These are phyloP conservation scores for Xerophyta viscosa DNA, from an alignment of 106 monocot species.

Conservation along the genomic window DNA sequence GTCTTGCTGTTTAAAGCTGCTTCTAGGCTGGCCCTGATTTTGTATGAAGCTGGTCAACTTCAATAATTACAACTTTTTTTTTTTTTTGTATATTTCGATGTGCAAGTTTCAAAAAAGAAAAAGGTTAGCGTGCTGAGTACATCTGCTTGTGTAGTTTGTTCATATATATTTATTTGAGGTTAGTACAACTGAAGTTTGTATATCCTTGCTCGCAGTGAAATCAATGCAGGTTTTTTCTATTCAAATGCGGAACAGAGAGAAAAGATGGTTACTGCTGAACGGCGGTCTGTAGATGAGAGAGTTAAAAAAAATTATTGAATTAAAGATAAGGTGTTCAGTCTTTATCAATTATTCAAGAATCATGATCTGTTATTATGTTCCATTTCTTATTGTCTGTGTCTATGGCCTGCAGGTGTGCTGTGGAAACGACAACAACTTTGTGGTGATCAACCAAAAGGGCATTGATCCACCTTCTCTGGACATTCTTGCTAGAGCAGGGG, in stretches of 20 bases:
- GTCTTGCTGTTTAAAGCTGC: too few species aligned
- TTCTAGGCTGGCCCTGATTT: too few species aligned
- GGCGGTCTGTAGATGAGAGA: conserved; percentile 87
- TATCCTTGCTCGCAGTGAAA: conserved; percentile 58
- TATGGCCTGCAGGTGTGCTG: conserved; percentile 54
- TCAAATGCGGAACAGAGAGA: conserved; percentile 97
- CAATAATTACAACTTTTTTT: too few species aligned
- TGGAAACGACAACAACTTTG: conserved; percentile 77
- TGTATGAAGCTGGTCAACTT: too few species aligned
- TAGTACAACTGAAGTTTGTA: conserved; percentile 6
- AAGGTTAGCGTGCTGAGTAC: too few species aligned
- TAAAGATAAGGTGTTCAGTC: conserved; percentile 62
- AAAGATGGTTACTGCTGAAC: conserved; percentile 97
- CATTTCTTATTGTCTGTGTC: too few species aligned
- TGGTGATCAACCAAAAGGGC: conserved; percentile 98
- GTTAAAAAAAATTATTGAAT: conserved; percentile 80
- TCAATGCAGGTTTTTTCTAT: conserved; percentile 99
- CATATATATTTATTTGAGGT: background rate
- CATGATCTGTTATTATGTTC: too few species aligned
- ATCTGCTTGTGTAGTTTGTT: too few species aligned
- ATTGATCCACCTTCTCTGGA: conserved; percentile 98
- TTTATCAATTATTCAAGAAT: background rate
- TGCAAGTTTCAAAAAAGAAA: too few species aligned
- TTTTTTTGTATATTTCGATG: too few species aligned
- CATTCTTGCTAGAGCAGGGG: conserved; percentile 93